phyloP scores from a whole-genome alignment of 2,329 filamentous ascomycete species.

The Neoarthrinium moseri region DNA sequence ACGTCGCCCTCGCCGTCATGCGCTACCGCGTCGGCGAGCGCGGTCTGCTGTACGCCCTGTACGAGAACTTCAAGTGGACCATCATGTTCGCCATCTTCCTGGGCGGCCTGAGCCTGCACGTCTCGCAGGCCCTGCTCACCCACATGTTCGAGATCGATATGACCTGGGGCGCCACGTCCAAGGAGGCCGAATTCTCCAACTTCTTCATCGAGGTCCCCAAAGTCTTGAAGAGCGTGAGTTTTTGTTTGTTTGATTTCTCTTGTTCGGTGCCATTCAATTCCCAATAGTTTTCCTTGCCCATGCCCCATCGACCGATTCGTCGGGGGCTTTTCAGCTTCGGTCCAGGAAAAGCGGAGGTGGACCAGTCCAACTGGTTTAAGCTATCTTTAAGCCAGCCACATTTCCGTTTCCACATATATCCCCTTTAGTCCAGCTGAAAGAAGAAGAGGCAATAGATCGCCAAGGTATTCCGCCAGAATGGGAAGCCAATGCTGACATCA shows the following conservation, averaged over 20 bases:
- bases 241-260: conserved; percentile 16
- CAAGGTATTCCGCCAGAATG: too few species aligned
- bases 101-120: conserved; percentile 76
- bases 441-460: too few species aligned
- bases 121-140: conserved; percentile 74
- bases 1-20: conserved; percentile 69
- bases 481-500: conserved; percentile 7
- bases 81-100: conserved; percentile 76
- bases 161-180: conserved; percentile 81
- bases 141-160: conserved; percentile 88
- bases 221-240: conserved; percentile 72
- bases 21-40: conserved; percentile 69
- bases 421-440: too few species aligned
- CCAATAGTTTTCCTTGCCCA: too few species aligned
- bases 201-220: conserved; percentile 84
- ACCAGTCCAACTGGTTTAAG: too few species aligned
- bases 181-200: conserved; percentile 77
- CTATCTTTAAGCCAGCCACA: conserved; percentile 40
- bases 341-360: not conserved
- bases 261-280: not conserved
- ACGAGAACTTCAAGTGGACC: conserved; percentile 73
- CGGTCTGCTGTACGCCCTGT: conserved; percentile 53
- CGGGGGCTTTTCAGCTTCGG: conserved; percentile 26
- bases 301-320: too few species aligned
- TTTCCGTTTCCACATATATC: not conserved